Base-by-base conservation (phyloP, 768 basidiomycete genomes). In the Melanogaster broomeanus region DNA sequence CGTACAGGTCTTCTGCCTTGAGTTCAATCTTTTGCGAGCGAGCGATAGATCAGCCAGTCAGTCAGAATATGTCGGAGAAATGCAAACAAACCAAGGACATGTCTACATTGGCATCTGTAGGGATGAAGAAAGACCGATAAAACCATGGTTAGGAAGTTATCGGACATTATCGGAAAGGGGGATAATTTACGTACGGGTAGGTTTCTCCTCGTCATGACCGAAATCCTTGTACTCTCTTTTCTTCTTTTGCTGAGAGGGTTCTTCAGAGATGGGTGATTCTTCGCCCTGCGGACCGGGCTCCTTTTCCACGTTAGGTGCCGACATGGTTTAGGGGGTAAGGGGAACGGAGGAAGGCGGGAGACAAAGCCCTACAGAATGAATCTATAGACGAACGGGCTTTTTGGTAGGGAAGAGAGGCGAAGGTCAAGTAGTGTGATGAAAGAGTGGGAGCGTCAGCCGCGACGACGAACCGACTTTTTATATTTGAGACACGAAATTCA, bases 1-100 rank as follows among this genome's bases (percentile, higher is more conserved):
- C 94, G 70, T 97, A 98, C 44, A 94, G 74, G 70, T 95, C 93
- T 72, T 94, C 93, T 4, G 92, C 91, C 70, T 86, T 93, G 61
- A 95, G 80, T 72, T 93, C 88, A 54, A 95, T 94, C 83, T 78
- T 38, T 8, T 13, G 21, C 6, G 21, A 5, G 15, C 2, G 49
- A 22, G 38, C 34, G 24, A 27, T 4, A n/a, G 15, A 60, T 27
- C 4, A 19, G 39, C 33, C 8, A 40, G 2, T n/a, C 13, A 0
- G 9, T 33, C 16, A 42, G 38, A 38, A 44, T 2, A 11, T 28
- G 50, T 52, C 51, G 35, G 50, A 54, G 58, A 21, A 15, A 21
- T n/a, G n/a, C n/a, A n/a, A 34, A 55, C 79, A 55, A 57, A 88
- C 87, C 62, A 80, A 77, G 57, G 81, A 80, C 92, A 94, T 91